Conservation (phyloP, 2,329 filamentous ascomycete species). For the Myriosclerotinia duriaeana region DNA sequence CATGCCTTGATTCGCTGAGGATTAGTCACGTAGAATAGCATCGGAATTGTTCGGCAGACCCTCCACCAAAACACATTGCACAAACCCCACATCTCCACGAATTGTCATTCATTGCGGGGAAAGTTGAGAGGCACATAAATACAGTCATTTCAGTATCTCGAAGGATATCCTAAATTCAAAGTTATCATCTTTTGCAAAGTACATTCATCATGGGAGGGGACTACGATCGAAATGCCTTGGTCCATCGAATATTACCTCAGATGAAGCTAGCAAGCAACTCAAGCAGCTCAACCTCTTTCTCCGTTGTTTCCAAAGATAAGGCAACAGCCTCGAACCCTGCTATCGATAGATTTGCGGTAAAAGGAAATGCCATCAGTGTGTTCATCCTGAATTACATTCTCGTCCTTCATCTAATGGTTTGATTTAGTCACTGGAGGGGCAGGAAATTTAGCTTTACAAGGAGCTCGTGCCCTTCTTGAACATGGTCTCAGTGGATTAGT, state of each 20-base stretch:
- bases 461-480: conserved; percentile 63
- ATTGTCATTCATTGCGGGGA: not conserved
- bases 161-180: not conserved
- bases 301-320: not conserved
- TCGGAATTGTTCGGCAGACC: not conserved
- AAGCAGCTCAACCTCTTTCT: not conserved
- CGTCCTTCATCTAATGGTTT: not conserved
- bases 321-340: not conserved
- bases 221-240: conserved; percentile 15
- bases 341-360: conserved; percentile 12
- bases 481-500: conserved; percentile 61
- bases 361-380: conserved; percentile 23
- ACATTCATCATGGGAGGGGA: conserved; percentile 13
- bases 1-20: not conserved
- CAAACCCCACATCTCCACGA: conserved; percentile 1
- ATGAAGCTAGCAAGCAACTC: conserved; percentile 18
- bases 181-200: not conserved
- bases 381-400: not conserved
- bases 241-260: conserved; percentile 18
- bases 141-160: not conserved
- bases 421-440: conserved; percentile 60
- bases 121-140: not conserved
- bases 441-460: conserved; percentile 60
- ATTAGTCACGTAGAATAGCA: not conserved
- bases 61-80: not conserved